Percentiles rank a stretch among this genome's conserved stretches.
Conservation (phyloP, 2,329 filamentous ascomycete species). For the Fusarium anguioides region DNA sequence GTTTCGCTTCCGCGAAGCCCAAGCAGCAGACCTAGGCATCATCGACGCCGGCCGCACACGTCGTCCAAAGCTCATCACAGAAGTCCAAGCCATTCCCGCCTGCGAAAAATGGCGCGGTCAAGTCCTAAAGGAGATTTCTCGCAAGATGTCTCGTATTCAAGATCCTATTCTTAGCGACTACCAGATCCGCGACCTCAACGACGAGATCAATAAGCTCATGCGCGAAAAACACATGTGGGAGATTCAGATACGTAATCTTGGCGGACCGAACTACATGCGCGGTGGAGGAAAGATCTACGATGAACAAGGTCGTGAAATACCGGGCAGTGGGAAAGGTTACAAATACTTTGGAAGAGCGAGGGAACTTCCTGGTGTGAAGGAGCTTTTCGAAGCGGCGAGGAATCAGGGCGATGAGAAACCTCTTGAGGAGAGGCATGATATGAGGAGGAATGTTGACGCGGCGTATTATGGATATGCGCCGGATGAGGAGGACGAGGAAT, state of each 20-base stretch:
- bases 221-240: conserved; percentile 99
- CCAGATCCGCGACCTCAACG: conserved; percentile 97
- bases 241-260: conserved; percentile 91
- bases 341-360: conserved; percentile 91
- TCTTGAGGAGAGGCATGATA: conserved; percentile 74
- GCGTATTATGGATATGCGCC: conserved; percentile 96
- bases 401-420: conserved; percentile 70
- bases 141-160: conserved; percentile 97
- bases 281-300: conserved; percentile 76
- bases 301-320: conserved; percentile 77
- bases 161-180: conserved; percentile 92
- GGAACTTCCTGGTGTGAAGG: conserved; percentile 94
- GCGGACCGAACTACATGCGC: conserved; percentile 97
- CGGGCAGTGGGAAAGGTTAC: conserved; percentile 86
- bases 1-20: conserved; percentile 98
- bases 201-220: conserved; percentile 99
- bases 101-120: conserved; percentile 99
- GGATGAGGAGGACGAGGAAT: conserved; percentile 86
- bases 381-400: conserved; percentile 86
- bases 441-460: conserved; percentile 85
- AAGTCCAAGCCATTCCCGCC: conserved; percentile 82
- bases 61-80: conserved; percentile 90
- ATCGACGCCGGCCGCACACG: conserved; percentile 91
- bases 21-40: conserved; percentile 95
- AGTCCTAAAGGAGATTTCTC: conserved; percentile 95